Evolutionary conservation across 2,329 filamentous ascomycete species (phyloP).

Genomic region (Colletotrichum sp.): DNA sequence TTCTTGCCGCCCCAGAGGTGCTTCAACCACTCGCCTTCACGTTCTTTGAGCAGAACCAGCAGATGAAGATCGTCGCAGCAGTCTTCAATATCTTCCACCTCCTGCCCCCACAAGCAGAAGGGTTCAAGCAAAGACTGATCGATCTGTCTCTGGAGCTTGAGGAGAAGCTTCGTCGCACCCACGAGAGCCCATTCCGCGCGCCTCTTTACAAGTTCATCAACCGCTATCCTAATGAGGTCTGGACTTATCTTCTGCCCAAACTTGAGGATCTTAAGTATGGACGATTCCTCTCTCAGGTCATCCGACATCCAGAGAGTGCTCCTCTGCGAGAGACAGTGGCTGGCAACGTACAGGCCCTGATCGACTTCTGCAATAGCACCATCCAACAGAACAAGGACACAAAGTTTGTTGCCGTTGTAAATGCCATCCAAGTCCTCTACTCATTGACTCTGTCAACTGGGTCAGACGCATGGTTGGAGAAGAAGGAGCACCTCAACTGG

Average conservation of each 20-base stretch:
- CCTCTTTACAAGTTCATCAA: slow-evolving; percentile 94
- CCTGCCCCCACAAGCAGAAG: slow-evolving; percentile 86
- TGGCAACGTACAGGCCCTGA: slow-evolving; percentile 74
- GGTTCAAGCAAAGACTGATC: slow-evolving; percentile 89
- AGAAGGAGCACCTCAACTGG: slow-evolving; percentile 65
- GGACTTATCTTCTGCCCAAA: slow-evolving; percentile 78
- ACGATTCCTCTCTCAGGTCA: slow-evolving; percentile 86
- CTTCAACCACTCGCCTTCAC: slow-evolving; percentile 94
- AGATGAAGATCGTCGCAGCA: slow-evolving; percentile 93
- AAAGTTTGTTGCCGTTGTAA: slow-evolving; percentile 74
- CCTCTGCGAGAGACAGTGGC: slow-evolving; percentile 77
- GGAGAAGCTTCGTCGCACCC: slow-evolving; percentile 81
- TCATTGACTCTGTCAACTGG: slow-evolving; percentile 74
- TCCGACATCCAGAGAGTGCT: slow-evolving; percentile 76
- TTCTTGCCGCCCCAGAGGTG: slow-evolving; percentile 80
- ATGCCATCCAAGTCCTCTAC: slow-evolving; percentile 84
- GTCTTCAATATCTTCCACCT: slow-evolving; percentile 98
- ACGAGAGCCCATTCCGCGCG: slow-evolving; percentile 88
- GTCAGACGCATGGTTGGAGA: slow-evolving; percentile 74
- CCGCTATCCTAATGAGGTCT: slow-evolving; percentile 88
- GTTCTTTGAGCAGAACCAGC: slow-evolving; percentile 88
- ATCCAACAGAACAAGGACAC: slow-evolving; percentile 73
- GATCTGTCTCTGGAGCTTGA: slow-evolving; percentile 91
- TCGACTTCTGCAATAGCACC: slow-evolving; percentile 69
- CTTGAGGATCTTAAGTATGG: slow-evolving; percentile 88